Percentiles rank a stretch among this genome's conserved stretches.
Evolutionary conservation across 2,329 filamentous ascomycete genomes (phyloP).

Genomic region (Verticillium alfalfae): DNA sequence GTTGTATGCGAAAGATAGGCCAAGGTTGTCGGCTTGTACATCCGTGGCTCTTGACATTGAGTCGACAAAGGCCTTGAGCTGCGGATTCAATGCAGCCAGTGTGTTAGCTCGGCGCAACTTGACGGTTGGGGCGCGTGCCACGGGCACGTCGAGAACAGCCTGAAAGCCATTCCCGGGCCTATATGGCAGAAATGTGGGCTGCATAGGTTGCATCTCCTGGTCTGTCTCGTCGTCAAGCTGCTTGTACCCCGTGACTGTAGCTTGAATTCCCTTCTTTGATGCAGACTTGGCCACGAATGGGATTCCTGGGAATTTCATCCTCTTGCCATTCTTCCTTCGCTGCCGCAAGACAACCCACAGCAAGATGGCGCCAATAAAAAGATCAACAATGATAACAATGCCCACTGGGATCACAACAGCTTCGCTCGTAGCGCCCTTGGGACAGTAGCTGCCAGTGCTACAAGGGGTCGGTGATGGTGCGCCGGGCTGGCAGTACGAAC

Average conservation of each 20-base stretch:
- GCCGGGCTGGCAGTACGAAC: constrained; percentile 46
- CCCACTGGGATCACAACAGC: constrained; percentile 35
- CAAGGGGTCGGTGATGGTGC: constrained; percentile 42
- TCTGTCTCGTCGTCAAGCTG: constrained; percentile 24
- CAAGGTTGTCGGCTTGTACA: constrained; percentile 35
- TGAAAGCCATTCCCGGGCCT: constrained; percentile 27
- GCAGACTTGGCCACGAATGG: constrained; percentile 6
- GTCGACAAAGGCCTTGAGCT: constrained; percentile 44
- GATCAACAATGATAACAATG: constrained; percentile 36
- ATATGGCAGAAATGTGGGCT: constrained; percentile 21
- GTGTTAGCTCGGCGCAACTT: constrained; percentile 16
- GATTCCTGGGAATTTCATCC: neutral
- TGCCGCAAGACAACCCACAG: constrained; percentile 22
- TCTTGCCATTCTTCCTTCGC: constrained; percentile 20
- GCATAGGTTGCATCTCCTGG: constrained; percentile 27
- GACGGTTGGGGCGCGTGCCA: constrained; percentile 9
- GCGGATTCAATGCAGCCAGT: constrained; percentile 19
- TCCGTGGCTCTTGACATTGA: constrained; percentile 47
- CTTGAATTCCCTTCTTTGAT: constrained; percentile 16
- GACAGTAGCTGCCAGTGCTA: constrained; percentile 37
- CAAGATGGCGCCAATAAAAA: constrained; percentile 29
- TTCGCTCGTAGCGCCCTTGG: constrained; percentile 33
- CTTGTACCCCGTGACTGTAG: constrained; percentile 26
- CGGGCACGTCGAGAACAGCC: constrained; percentile 21
- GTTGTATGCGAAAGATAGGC: constrained; percentile 47